These are phyloP conservation scores for Rhizophagus sp. DNA, from an alignment of 192 early-diverging fungal species.

Conservation along the genomic window DNA sequence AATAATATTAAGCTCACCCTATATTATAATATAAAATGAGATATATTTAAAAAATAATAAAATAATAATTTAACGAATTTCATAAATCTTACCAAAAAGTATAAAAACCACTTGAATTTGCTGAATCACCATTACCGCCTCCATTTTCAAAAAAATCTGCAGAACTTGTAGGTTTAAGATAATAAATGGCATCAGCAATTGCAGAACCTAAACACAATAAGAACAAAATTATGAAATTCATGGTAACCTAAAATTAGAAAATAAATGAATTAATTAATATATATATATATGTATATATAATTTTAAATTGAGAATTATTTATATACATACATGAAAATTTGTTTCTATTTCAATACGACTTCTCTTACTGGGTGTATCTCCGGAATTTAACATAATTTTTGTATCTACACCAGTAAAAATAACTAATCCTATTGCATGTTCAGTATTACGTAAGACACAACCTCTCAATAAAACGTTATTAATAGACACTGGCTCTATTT, in stretches of 20 bases:
- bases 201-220: slow-evolving; percentile 70
- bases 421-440: slow-evolving; percentile 83
- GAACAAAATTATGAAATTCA: slow-evolving; percentile 81
- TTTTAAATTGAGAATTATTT: too few relatives aligned
- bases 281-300: too few relatives aligned
- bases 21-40: not conserved
- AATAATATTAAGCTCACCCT: slow-evolving; percentile 87
- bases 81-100: slow-evolving; percentile 63
- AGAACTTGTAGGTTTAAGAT: slow-evolving; percentile 53
- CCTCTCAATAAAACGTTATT: slow-evolving; percentile 88
- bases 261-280: slow-evolving; percentile 6
- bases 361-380: slow-evolving; percentile 89
- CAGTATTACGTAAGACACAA: slow-evolving; percentile 90
- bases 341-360: slow-evolving; percentile 89
- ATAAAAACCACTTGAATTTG: slow-evolving; percentile 62
- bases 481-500: slow-evolving; percentile 66
- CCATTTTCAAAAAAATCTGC: slow-evolving; percentile 51
- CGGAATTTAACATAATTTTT: slow-evolving; percentile 95
- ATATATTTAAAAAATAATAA: not conserved
- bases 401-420: slow-evolving; percentile 93
- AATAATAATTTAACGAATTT: not conserved
- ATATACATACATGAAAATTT: slow-evolving; percentile 74
- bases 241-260: slow-evolving; percentile 54
- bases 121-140: slow-evolving; percentile 44
- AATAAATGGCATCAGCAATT: slow-evolving; percentile 65